A percentile compares a stretch with the other conserved stretches of the same genome.
Evolutionary conservation across 352 stramenopile genomes (phyloP).

Genomic region (Aphanomyces euteiches): DNA sequence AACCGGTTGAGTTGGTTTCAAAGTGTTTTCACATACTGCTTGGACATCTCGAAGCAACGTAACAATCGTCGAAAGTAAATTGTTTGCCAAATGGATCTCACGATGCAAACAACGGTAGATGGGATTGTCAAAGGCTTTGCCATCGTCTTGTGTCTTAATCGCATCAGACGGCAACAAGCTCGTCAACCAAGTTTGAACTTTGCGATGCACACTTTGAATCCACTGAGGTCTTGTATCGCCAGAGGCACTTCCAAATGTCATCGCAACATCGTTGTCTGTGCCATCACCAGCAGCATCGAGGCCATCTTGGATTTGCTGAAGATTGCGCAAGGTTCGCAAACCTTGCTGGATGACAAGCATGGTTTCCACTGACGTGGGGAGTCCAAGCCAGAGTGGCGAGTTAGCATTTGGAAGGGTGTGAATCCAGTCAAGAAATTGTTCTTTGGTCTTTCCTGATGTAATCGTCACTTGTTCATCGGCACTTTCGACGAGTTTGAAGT

Average conservation of each 20-base stretch:
- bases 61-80: constrained; percentile 62
- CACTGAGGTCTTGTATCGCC: constrained; percentile 65
- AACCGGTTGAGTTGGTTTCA: constrained; percentile 85
- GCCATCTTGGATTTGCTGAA: constrained; percentile 80
- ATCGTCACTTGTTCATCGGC: constrained; percentile 58
- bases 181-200: constrained; percentile 54
- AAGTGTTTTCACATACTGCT: constrained; percentile 73
- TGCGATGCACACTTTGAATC: constrained; percentile 75
- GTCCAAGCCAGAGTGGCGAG: constrained; percentile 89
- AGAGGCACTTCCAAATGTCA: constrained; percentile 44
- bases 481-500: constrained; percentile 55
- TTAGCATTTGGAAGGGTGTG: constrained; percentile 84
- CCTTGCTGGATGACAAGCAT: constrained; percentile 85
- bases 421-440: constrained; percentile 90
- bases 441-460: constrained; percentile 86
- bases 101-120: constrained; percentile 90
- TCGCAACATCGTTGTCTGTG: constrained; percentile 49
- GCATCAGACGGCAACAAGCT: constrained; percentile 48
- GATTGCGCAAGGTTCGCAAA: constrained; percentile 66
- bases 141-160: constrained; percentile 44
- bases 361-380: constrained; percentile 88
- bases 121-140: constrained; percentile 67
- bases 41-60: constrained; percentile 65
- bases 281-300: constrained; percentile 44
- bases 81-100: constrained; percentile 72